Evolutionary conservation across 2,329 filamentous ascomycete genomes (phyloP), one percentile per base, ranked within the genome.

Genomic region (Colletotrichum incanum): DNA sequence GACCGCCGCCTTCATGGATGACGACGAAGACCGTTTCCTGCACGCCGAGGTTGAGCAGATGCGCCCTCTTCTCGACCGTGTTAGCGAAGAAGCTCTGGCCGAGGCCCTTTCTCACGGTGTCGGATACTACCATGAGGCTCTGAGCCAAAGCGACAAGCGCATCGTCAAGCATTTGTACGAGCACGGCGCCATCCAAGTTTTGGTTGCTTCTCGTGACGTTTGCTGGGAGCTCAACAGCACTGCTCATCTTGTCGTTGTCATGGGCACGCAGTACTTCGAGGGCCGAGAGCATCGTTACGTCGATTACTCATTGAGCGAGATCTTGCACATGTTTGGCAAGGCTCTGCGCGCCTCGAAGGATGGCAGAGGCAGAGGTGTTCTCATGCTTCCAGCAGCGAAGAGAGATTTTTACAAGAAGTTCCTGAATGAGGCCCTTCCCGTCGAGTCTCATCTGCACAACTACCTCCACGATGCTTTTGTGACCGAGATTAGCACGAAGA

Each of bases 341-440:
- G 94, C 96, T 47, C 91, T 95, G 66, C 91, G 93, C 50, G 91
- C 94, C 1, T 89, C 92, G 4, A 88, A 92, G 78, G 95, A 98
- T 77, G 94, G 93, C 69, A 89, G 93, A 69, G 93, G 93, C 56
- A 94, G 94, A 73, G 97, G 96, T 76, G 94, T 99, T n/a, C 87
- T 99, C 55, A 98, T 99, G 96, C 91, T 98, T 14, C 95, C 96
- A 3, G 92, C 93, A 23, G 94, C 97, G 59, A 98, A 97, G 87
- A 92, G 96, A 47, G 95, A 98, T 74, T 99, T 98, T 83, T 99
- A 98, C 89, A 97, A 96, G 85, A 99, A 99, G 84, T 99, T 99
- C 86, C 85, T 99, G 75, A 96, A 96, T 77, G 97, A 99, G 82
- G 96, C 96, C 26, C 86, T 99, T 52, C 96, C 96, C 0, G 94